Base-by-base conservation (phyloP, 2,329 filamentous ascomycete species). In the Cladosporium sp. region DNA sequence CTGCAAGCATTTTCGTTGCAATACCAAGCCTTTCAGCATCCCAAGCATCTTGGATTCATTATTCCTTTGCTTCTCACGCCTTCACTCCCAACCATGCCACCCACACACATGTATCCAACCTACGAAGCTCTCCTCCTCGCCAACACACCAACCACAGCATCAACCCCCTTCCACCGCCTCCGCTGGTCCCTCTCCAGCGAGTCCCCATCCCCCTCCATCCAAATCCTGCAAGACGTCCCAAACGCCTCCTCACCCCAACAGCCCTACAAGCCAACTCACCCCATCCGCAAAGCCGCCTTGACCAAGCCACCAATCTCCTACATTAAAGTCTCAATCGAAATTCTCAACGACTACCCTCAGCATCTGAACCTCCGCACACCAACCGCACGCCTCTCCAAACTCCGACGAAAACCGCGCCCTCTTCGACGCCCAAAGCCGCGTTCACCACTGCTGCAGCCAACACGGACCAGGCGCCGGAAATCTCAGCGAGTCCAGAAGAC, bases 401-500 rank as follows among this genome's bases (percentile, higher is more conserved):
- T 17, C 22, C 7, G 42, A 34, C 18, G 22, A 27, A 27, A 5
- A 9, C 9, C 5, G 9, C 5, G 22, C 22, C 9, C 42, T 17
- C 6, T 44, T 36, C 18, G 42, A 44, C 12, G 18, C 27, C 18
- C 29, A 44, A 36, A 29, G 29, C 27, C 6, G 9, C 11, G 30
- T 44, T n/a, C 11, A 22, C 18, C 18, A 44, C 18, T 44, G 42
- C 42, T 44, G 42, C 13, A 18, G 30, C 29, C 42, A 44, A 27
- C 29, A 44, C 13, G 18, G 42, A 8, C 42, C 42, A 6, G 42
- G 42, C 11, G 3, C 15, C 15, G 42, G 42, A 44, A 11, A 9
- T 44, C 19, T 17, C 13, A 13, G 29, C 42, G 4, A 24, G 18
- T 12, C 22, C 22, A 7, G 42, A 29, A 4, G n/a, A 13, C 17